Percentiles rank a stretch among this genome's conserved stretches.
Evolutionary conservation across 1,139 yeast species (phyloP).

Genomic region (Hansenula sp.): DNA sequence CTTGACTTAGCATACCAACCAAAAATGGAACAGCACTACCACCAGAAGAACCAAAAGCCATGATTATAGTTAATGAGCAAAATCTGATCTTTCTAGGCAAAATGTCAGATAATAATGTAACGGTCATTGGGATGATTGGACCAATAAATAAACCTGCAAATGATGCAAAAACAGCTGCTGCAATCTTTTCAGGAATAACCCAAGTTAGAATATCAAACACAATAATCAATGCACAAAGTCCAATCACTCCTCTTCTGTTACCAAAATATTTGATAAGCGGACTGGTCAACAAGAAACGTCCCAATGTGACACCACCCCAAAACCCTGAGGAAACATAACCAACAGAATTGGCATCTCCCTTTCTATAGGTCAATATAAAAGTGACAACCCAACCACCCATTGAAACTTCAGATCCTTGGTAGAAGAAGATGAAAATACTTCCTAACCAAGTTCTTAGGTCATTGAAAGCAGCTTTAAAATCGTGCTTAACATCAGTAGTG

Average conservation of each 20-base stretch:
- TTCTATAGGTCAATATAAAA: conserved; percentile 52
- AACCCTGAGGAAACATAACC: conserved; percentile 71
- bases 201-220: conserved; percentile 40
- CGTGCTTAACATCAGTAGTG: conserved; percentile 11
- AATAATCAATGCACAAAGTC: conserved; percentile 34
- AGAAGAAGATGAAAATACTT: conserved; percentile 51
- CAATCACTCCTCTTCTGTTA: conserved; percentile 43
- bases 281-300: conserved; percentile 39
- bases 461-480: conserved; percentile 34
- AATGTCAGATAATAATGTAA: conserved; percentile 42
- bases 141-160: conserved; percentile 49
- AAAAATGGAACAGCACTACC: conserved; percentile 58
- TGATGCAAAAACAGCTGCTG: conserved; percentile 42
- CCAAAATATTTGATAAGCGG: conserved; percentile 37
- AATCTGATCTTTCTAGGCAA: conserved; percentile 54
- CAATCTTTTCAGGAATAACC: conserved; percentile 39
- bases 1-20: conserved; percentile 51
- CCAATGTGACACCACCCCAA: conserved; percentile 68
- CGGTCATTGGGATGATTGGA: conserved; percentile 53
- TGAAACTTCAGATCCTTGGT: conserved; percentile 68
- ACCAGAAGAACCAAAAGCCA: conserved; percentile 60
- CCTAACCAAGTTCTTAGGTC: conserved; percentile 50
- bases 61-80: conserved; percentile 47
- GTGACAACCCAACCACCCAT: conserved; percentile 74
- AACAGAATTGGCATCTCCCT: conserved; percentile 39